Conservation (phyloP, 257 asterid genomes). For the Solanum sejunctum region DNA sequence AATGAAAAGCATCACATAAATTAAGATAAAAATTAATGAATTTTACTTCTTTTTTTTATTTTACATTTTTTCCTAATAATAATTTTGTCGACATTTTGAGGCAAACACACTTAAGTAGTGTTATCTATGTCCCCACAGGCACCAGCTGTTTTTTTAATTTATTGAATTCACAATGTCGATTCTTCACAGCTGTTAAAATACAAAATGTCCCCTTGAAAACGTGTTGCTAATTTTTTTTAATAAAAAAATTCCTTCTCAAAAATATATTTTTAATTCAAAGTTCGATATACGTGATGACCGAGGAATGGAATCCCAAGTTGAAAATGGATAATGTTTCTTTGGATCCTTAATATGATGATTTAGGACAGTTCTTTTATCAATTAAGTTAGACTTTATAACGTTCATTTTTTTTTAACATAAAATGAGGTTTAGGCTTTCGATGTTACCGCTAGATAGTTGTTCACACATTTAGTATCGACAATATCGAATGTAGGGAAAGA, state of each 20-base stretch:
- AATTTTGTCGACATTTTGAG: neutral
- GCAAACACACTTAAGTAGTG: neutral
- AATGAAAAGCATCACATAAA: too few relatives aligned
- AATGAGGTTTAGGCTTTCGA: neutral
- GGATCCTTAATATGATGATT: neutral
- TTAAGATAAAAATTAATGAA: too few relatives aligned
- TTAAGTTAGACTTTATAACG: neutral
- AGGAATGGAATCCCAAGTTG: neutral
- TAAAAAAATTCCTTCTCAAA: neutral
- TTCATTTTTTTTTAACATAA: neutral
- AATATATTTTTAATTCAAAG: neutral
- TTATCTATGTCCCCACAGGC: neutral
- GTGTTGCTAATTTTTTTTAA: neutral
- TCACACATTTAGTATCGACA: neutral
- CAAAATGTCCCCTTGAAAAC: neutral
- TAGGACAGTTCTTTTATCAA: accelerated
- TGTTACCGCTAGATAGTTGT: neutral
- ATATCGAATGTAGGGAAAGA: too few relatives aligned
- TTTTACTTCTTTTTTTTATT: neutral
- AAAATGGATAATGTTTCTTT: too few relatives aligned
- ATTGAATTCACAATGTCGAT: neutral
- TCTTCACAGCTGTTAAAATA: neutral
- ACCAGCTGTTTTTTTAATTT: neutral
- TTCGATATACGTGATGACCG: neutral
- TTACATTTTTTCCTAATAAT: neutral